phyloP scores from a whole-genome alignment of 148 eudicot genomes.

The Limonium bicolor region DNA sequence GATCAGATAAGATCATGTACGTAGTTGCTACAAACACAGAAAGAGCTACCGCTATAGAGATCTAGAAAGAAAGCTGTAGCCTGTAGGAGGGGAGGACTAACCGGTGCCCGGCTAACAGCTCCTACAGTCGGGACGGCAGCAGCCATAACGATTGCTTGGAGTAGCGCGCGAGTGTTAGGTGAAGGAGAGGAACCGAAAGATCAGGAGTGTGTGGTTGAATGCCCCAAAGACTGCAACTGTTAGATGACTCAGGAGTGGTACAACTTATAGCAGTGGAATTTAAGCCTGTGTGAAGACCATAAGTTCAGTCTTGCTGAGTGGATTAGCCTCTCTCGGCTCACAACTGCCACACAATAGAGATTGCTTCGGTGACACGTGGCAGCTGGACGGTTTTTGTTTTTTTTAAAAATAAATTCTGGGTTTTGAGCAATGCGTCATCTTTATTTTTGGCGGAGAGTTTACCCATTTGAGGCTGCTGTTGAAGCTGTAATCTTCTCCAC shows the following conservation, averaged over 20 bases:
- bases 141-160: slow-evolving; percentile 22
- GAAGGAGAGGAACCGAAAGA: neutral
- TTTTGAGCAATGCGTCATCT: no score
- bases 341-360: slow-evolving; percentile 72
- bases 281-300: slow-evolving; percentile 14
- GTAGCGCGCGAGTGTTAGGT: slow-evolving; percentile 1
- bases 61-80: neutral
- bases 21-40: no score
- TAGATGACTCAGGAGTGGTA: neutral
- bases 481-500: slow-evolving; percentile 42
- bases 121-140: slow-evolving; percentile 68
- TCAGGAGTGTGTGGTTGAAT: neutral
- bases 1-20: no score
- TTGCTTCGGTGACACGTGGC: slow-evolving; percentile 57
- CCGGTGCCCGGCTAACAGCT: slow-evolving; percentile 59
- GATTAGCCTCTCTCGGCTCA: slow-evolving; percentile 31
- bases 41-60: neutral
- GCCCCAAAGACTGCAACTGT: neutral
- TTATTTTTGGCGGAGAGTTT: no score
- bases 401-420: no score
- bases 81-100: slow-evolving; percentile 14
- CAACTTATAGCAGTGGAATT: neutral
- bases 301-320: slow-evolving; percentile 9
- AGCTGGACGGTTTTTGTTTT: no score
- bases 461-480: slow-evolving; percentile 29